phyloP scores from a whole-genome alignment of 108 stramenopile genomes.

The Skeletonema menzelii region DNA sequence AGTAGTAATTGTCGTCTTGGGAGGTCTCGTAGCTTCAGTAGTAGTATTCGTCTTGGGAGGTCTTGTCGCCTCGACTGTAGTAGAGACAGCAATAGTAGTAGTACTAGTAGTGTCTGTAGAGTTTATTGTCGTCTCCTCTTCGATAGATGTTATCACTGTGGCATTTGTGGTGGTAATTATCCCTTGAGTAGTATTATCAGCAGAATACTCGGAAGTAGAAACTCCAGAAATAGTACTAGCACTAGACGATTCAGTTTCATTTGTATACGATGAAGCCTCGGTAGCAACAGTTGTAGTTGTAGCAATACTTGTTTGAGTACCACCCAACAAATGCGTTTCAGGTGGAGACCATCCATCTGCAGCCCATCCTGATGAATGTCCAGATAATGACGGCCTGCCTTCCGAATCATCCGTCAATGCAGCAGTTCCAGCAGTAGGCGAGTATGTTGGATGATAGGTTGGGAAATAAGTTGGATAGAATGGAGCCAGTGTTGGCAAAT shows the following conservation, averaged over 20 bases:
- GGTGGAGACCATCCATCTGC: background rate
- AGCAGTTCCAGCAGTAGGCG: background rate
- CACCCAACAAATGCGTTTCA: background rate
- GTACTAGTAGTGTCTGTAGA: too few relatives aligned
- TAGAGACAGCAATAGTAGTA: too few relatives aligned
- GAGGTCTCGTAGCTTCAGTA: background rate
- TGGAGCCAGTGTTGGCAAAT: background rate
- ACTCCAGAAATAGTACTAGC: background rate
- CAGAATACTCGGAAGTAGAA: too few relatives aligned
- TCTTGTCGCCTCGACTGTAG: too few relatives aligned
- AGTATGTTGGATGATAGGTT: background rate
- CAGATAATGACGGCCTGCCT: background rate
- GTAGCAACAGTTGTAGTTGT: too few relatives aligned
- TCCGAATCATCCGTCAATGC: background rate
- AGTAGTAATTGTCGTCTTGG: too few relatives aligned
- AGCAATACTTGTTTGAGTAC: background rate
- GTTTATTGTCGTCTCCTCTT: too few relatives aligned
- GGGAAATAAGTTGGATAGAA: background rate
- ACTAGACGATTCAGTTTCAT: background rate
- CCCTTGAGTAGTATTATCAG: too few relatives aligned
- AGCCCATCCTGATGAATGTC: background rate
- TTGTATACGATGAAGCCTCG: background rate
- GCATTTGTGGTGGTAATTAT: too few relatives aligned
- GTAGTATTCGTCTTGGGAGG: background rate
- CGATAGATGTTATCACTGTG: too few relatives aligned